These are phyloP conservation scores for Aspergillus ellipticus DNA, from an alignment of 495 filamentous ascomycete species.

Conservation along the genomic window DNA sequence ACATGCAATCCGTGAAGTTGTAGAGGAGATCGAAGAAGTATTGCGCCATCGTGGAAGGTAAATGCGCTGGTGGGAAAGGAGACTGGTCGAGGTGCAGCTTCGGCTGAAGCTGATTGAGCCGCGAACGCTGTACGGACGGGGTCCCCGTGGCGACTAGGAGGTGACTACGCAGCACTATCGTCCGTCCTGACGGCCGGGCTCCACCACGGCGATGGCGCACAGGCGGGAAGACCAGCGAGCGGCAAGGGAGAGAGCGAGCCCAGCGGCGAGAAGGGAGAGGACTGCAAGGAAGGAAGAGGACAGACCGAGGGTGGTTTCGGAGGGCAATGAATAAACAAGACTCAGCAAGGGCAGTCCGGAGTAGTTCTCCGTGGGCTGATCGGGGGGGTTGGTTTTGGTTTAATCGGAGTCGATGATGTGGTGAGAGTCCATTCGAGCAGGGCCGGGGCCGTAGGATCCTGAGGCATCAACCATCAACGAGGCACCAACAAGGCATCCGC, in stretches of 20 bases:
- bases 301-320: neutral
- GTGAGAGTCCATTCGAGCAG: neutral
- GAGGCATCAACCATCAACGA: neutral
- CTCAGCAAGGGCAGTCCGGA: neutral
- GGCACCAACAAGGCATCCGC: no score
- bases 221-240: neutral
- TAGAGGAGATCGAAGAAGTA: constrained; percentile 85
- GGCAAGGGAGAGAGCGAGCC: neutral
- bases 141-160: constrained; percentile 2
- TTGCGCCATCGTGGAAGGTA: constrained; percentile 62
- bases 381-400: neutral
- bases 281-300: neutral
- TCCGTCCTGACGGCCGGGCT: constrained; percentile 1
- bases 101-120: neutral
- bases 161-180: neutral
- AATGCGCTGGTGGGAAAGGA: neutral
- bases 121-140: neutral
- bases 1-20: constrained; percentile 88
- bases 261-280: neutral
- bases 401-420: neutral
- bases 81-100: neutral
- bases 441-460: no score
- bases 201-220: neutral
- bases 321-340: neutral
- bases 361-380: neutral